Evolutionary conservation across 2,329 filamentous ascomycete species (phyloP), one percentile per base, ranked within the genome.

Genomic region (Sporothrix mexicana): DNA sequence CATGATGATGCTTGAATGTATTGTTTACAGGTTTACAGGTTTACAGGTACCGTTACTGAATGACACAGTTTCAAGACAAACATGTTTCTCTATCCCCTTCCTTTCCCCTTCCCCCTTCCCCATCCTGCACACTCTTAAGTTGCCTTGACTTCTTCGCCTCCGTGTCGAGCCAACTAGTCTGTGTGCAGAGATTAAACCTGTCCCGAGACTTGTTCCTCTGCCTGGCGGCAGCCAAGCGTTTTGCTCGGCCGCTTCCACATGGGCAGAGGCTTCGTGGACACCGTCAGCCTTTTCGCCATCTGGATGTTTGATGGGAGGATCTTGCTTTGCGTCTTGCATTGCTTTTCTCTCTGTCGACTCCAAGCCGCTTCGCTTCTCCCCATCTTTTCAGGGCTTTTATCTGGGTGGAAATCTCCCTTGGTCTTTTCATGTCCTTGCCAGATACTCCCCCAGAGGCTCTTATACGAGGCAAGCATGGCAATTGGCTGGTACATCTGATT

Each of bases 151-250:
- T 86, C 69, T 69, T 85, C 86, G 88, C 84, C 84, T 87, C 92
- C 88, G 88, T 95, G 91, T 90, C 89, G 89, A 94, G 93, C 90
- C 92, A 91, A 96, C 95, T 91, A 96, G 94, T 97, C 94, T 93
- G 90, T 91, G 92, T 97, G 94, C 94, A 93, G 86, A 97, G 87
- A 97, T 88, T 73, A 83, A 88, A 78, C 78, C 81, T 83, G 55
- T 72, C 68, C 68, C 53, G 68, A 59, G 43, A 47, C 17, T 47
- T 53, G 41, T 49, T 61, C 53, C 79, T 72, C 73, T 81, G 83
- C 82, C 20, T 80, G 82, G 82, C 81, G 30, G 79, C 74, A 20
- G 13, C 76, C 78, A 76, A 77, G 82, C 88, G 88, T 89, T 85
- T 88, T 89, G 88, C 78, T 76, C 71, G 74, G 74, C 74, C 76